Percentiles rank a stretch among this genome's conserved stretches.
Evolutionary conservation across 176 grass and related monocot genomes (phyloP).

Genomic region (Phoenix roebelenii): DNA sequence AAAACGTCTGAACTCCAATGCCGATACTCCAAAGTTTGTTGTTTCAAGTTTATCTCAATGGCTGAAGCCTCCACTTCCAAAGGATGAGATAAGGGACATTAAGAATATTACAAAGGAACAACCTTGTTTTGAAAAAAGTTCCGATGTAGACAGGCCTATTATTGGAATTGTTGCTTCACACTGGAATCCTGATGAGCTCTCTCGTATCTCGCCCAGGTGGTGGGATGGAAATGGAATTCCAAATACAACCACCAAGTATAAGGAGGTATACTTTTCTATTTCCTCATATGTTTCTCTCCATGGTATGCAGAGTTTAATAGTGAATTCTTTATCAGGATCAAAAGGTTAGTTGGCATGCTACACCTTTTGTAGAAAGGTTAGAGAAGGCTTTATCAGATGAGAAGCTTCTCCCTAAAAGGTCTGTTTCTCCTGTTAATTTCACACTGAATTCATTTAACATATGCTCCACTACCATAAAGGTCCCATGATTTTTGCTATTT

Average conservation of each 20-base stretch:
- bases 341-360: too few relatives aligned
- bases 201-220: conserved; percentile 19
- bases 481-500: too few relatives aligned
- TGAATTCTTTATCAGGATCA: too few relatives aligned
- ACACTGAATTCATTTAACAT: too few relatives aligned
- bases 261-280: conserved; percentile 37
- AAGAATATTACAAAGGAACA: background rate
- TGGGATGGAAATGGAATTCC: conserved; percentile 62
- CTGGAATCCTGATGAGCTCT: conserved; percentile 11
- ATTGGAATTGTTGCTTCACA: conserved; percentile 21
- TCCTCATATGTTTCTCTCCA: background rate
- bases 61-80: conserved; percentile 29
- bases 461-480: too few relatives aligned
- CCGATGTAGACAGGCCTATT: conserved; percentile 13
- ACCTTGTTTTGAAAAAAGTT: background rate
- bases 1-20: conserved; percentile 19
- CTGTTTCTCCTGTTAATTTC: too few relatives aligned
- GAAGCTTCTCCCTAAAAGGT: too few relatives aligned
- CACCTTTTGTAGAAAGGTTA: too few relatives aligned
- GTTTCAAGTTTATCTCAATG: conserved; percentile 37
- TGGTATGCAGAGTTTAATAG: background rate
- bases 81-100: conserved; percentile 9
- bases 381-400: too few relatives aligned
- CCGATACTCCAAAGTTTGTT: conserved; percentile 28
- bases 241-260: conserved; percentile 57